Base-by-base conservation (phyloP, 2,329 filamentous ascomycete genomes). In the Paramyrothecium roridum region DNA sequence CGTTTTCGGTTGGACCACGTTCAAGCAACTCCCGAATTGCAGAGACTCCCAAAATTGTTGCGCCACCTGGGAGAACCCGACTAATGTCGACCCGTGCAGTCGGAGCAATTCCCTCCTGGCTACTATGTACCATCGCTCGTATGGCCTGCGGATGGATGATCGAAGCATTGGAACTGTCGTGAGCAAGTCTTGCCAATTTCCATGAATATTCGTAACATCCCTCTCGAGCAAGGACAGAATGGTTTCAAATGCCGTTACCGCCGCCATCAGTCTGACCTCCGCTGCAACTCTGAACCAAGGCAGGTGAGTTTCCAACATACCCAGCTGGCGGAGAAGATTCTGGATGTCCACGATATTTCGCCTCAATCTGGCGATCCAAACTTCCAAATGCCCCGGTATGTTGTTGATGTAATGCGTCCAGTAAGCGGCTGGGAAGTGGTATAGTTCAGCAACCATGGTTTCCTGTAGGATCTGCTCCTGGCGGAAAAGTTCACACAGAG, bases 101-200 rank as follows among this genome's bases (percentile, higher is more conserved):
- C 34, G 58, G 50, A 62, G 34, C 61, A 64, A 61, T 34, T 63
- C 60, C 23, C 57, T 61, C 34, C 62, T 65, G 3, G 63, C 60
- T 8, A 65, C 53, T 40, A 62, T 59, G 23, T 53, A 61, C 52
- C 57, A 59, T 26, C 55, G 56, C 40, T 65, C 59, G 23, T 59
- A 56, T 2, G 56, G 52, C 21, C 51, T 59, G 33, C 59, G 52
- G n/a, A 54, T 53, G 8, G 59, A 60, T 48, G 63, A 65, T 21
- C 65, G 65, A 45, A 64, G 37, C 58, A 59, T 59, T 7, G 65
- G 65, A 30, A 67, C 52, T 10, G 65, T 61, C 21, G 50, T 23
- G 19, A 67, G 52, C 22, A 62, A 37, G 12, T 62, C 58, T 11
- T 60, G 58, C 65, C 65, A 67, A 23, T 58, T 53, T 11, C 19